Percentiles rank a stretch among this genome's conserved stretches.
Conservation (phyloP, 768 basidiomycete species). For the Tricholoma saponaceum region DNA sequence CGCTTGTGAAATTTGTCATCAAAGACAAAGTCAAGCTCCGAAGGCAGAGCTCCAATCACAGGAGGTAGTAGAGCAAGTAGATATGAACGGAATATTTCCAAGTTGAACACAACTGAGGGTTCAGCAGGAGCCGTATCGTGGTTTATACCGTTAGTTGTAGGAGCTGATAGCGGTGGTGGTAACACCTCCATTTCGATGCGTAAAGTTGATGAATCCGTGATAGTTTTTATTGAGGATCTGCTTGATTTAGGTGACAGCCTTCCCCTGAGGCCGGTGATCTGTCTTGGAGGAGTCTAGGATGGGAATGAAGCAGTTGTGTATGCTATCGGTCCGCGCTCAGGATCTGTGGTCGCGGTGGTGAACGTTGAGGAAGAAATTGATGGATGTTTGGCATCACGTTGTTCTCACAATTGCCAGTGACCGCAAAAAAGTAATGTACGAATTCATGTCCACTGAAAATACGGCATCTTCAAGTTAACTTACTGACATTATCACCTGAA, state of each 20-base stretch:
- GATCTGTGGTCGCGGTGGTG: neutral
- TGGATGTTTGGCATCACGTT: neutral
- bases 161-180: slow-evolving; percentile 19
- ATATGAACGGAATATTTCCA: slow-evolving; percentile 66
- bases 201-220: neutral
- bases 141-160: slow-evolving; percentile 24
- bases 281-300: slow-evolving; percentile 20
- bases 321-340: neutral
- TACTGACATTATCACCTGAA: too few relatives aligned
- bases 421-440: neutral
- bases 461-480: too few relatives aligned
- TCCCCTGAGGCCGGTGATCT: slow-evolving; percentile 15
- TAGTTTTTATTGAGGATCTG: slow-evolving; percentile 11
- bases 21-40: slow-evolving; percentile 66
- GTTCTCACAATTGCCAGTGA: neutral
- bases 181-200: neutral
- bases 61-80: slow-evolving; percentile 72
- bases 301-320: neutral
- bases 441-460: too few relatives aligned
- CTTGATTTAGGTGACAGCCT: slow-evolving; percentile 7
- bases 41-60: slow-evolving; percentile 60
- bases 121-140: slow-evolving; percentile 22
- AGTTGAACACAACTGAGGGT: slow-evolving; percentile 50
- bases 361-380: neutral
- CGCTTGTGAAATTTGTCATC: slow-evolving; percentile 74